Percentiles rank a stretch among this genome's conserved stretches.
Evolutionary conservation across 306 rosid species (phyloP).

Genomic region (Oemleria cerasiformis): DNA sequence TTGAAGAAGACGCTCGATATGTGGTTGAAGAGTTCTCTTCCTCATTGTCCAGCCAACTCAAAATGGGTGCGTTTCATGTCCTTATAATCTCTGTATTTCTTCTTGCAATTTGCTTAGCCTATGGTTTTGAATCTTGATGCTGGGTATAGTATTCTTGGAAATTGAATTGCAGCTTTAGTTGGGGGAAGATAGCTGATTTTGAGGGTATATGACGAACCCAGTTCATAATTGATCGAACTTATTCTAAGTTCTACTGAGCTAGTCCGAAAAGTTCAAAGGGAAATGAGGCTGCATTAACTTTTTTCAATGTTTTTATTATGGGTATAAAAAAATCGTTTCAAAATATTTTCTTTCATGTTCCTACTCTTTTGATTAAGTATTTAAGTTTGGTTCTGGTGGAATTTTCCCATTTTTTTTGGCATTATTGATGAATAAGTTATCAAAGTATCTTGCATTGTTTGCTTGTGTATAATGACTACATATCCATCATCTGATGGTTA

Average conservation of each 20-base stretch:
- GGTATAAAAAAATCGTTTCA: background rate
- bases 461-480: background rate
- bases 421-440: background rate
- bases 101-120: background rate
- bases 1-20: conserved; percentile 69
- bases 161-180: background rate
- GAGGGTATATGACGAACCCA: background rate
- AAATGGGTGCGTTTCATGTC: conserved; percentile 35
- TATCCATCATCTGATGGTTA: conserved; percentile 25
- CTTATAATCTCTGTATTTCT: background rate
- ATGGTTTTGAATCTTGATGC: background rate
- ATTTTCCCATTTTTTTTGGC: background rate
- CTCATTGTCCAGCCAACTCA: conserved; percentile 50
- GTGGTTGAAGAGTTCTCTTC: conserved; percentile 55
- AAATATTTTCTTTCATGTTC: background rate
- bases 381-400: background rate
- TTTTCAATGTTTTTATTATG: background rate
- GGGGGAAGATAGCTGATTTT: background rate
- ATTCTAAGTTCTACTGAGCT: background rate
- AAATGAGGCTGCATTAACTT: background rate
- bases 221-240: background rate
- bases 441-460: background rate
- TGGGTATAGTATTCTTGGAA: background rate
- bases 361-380: background rate
- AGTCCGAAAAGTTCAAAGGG: background rate